phyloP scores from a whole-genome alignment of 371 early-diverging fungal species.

The Homolaphlyctis polyrhiza region DNA sequence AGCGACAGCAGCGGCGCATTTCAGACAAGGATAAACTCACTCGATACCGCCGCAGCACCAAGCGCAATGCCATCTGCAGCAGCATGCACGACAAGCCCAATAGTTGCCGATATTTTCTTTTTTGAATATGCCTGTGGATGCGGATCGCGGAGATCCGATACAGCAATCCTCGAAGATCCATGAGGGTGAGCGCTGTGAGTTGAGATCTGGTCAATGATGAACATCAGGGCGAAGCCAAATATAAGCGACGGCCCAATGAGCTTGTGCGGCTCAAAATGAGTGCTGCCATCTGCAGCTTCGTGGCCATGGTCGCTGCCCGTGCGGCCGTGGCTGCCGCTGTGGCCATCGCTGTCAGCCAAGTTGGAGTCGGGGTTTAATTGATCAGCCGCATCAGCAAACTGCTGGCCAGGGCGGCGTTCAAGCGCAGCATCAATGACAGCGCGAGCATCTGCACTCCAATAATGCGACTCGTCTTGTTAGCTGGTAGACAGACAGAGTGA shows the following conservation, averaged over 20 bases:
- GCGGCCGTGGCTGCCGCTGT: no score
- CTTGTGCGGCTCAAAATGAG: constrained; percentile 44
- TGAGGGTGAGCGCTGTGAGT: constrained; percentile 21
- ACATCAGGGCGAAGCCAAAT: constrained; percentile 88
- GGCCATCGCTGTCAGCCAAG: no score
- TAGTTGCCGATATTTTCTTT: constrained; percentile 47
- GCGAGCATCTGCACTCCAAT: no score
- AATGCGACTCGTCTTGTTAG: no score
- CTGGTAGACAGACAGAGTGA: no score
- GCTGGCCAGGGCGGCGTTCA: no score
- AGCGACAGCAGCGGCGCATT: no score
- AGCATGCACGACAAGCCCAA: constrained; percentile 89
- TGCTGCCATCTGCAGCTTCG: not conserved
- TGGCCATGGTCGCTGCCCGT: not conserved
- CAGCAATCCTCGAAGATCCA: constrained; percentile 12
- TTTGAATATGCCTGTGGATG: constrained; percentile 6
- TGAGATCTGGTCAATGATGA: constrained; percentile 70
- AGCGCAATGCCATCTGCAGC: constrained; percentile 94
- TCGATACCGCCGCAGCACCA: constrained; percentile 64
- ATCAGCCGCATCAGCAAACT: no score
- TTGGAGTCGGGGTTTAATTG: no score
- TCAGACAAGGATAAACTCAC: constrained; percentile 13
- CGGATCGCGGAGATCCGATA: constrained; percentile 7
- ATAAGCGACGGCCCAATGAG: constrained; percentile 74
- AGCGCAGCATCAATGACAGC: no score